A percentile compares a stretch with the other conserved stretches of the same genome.
These are phyloP conservation scores for Mycena vitilis DNA, from an alignment of 768 basidiomycete species.

Conservation along the genomic window DNA sequence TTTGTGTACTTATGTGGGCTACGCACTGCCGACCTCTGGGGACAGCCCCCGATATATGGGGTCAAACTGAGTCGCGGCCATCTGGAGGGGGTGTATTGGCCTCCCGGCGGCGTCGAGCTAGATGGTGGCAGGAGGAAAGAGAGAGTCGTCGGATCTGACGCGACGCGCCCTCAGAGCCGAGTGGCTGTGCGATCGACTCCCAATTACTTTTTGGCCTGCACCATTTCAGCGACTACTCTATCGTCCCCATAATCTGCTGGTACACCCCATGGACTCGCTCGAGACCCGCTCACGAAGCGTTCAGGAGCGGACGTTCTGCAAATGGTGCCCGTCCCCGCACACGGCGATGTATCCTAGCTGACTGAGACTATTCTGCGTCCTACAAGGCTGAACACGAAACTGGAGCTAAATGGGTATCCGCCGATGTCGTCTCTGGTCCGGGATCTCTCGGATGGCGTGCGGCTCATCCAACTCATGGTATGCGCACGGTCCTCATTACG, in stretches of 20 bases:
- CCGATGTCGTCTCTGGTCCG: slow-evolving; percentile 90
- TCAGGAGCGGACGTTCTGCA: slow-evolving; percentile 89
- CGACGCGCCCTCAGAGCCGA: slow-evolving; percentile 50
- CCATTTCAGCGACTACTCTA: slow-evolving; percentile 20
- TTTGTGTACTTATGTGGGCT: not conserved
- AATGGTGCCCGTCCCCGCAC: slow-evolving; percentile 68
- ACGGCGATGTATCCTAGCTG: slow-evolving; percentile 24
- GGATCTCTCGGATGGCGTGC: slow-evolving; percentile 95
- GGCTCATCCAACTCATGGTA: slow-evolving; percentile 95
- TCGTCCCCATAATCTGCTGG: slow-evolving; percentile 15
- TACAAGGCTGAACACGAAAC: slow-evolving; percentile 92
- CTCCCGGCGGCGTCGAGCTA: slow-evolving; percentile 27
- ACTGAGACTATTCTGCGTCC: slow-evolving; percentile 11
- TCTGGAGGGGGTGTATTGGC: slow-evolving; percentile 11
- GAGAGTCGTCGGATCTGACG: slow-evolving; percentile 3
- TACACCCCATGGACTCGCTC: slow-evolving; percentile 57
- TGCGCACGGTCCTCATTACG: slow-evolving; percentile 31
- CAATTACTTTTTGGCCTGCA: slow-evolving; percentile 18
- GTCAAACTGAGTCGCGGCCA: slow-evolving; percentile 88
- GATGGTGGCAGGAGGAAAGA: slow-evolving; percentile 28
- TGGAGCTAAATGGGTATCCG: slow-evolving; percentile 86
- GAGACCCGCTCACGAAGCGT: slow-evolving; percentile 72
- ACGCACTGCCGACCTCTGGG: slow-evolving; percentile 86
- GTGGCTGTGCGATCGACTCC: not conserved
- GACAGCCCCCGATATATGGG: slow-evolving; percentile 81